phyloP scores from a whole-genome alignment of 2,329 filamentous ascomycete genomes.

The Dothistroma septosporum region DNA sequence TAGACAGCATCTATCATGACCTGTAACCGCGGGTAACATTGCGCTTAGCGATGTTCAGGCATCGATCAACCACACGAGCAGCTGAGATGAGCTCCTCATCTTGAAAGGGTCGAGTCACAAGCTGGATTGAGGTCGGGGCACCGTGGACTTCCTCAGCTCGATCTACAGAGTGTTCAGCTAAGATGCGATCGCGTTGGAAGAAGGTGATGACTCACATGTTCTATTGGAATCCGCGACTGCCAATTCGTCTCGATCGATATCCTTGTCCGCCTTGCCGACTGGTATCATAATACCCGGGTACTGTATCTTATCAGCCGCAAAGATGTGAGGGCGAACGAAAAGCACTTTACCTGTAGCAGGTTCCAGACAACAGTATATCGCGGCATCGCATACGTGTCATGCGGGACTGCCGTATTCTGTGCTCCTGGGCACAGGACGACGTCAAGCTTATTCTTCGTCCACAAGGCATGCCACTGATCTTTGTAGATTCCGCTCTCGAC shows the following conservation, averaged over 20 bases:
- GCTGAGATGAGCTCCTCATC: constrained; percentile 17
- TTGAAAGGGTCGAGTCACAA: constrained; percentile 14
- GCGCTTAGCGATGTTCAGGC: constrained; percentile 1
- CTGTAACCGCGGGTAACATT: not conserved
- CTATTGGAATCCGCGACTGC: constrained; percentile 3
- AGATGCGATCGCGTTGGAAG: not conserved
- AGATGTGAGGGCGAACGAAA: not conserved
- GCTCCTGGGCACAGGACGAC: constrained; percentile 49
- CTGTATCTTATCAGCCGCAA: not conserved
- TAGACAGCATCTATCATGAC: no score
- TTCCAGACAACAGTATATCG: constrained; percentile 52
- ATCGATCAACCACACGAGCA: constrained; percentile 11
- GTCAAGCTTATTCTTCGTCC: constrained; percentile 46
- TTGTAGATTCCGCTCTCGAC: constrained; percentile 35
- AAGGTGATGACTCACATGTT: constrained; percentile 1
- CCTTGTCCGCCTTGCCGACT: constrained; percentile 12
- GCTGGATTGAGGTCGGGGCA: constrained; percentile 14
- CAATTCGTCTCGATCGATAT: constrained; percentile 13
- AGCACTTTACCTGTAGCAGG: constrained; percentile 6
- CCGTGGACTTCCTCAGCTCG: constrained; percentile 13
- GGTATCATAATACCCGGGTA: constrained; percentile 15
- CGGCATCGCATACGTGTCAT: constrained; percentile 49
- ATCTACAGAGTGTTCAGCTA: constrained; percentile 8
- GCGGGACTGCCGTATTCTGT: constrained; percentile 49
- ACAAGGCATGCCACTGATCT: constrained; percentile 42